Base-by-base conservation (phyloP, 768 basidiomycete genomes). In the Boletus coccyginus region DNA sequence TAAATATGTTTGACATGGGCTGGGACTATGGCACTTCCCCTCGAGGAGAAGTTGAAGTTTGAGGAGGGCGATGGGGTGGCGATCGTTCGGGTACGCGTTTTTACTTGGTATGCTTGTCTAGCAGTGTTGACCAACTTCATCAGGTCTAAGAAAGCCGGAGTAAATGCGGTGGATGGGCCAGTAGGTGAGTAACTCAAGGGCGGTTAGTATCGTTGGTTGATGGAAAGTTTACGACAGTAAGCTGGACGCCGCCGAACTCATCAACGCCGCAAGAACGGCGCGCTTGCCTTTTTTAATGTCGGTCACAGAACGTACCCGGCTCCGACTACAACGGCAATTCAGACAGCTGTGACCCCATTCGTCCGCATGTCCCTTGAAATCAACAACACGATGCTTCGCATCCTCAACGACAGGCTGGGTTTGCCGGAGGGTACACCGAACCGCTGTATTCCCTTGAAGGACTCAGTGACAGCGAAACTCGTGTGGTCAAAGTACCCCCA, bases 221-320 rank as follows among this genome's bases (percentile, higher is more conserved):
- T 9, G 11, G 31, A 52, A 10, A 2, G 14, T 32, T 19, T 11
- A 16, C 17, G 13, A 44, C 14, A 66, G 62, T 2, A 45, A 31
- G 7, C 55, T 77, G 46, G 87, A 88, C 63, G 77, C 76, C 0
- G 75, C 78, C 4, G 85, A 88, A 63, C 87, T 86, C 67, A 74
- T 88, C 55, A 87, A 87, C 62, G 68, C 88, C 33, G 74, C 86
- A 0, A 87, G 64, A 86, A 90, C 63, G 88, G 89, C 59, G 84
- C 77, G 0, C 65, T 89, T 0, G 78, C 83, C 0, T 88, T 78
- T 73, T 87, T 87, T 0, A 58, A 66, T 0, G 70, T 77, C 21
- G 76, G 74, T 7, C 78, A 82, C 24, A 78, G 85, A 24, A 74
- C 77, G 0, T 90, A 90, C 62, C 87, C 86, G 0, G 63, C 66